These are phyloP conservation scores for Venturia carpophila DNA, from an alignment of 2,329 filamentous ascomycete genomes.

Conservation along the genomic window DNA sequence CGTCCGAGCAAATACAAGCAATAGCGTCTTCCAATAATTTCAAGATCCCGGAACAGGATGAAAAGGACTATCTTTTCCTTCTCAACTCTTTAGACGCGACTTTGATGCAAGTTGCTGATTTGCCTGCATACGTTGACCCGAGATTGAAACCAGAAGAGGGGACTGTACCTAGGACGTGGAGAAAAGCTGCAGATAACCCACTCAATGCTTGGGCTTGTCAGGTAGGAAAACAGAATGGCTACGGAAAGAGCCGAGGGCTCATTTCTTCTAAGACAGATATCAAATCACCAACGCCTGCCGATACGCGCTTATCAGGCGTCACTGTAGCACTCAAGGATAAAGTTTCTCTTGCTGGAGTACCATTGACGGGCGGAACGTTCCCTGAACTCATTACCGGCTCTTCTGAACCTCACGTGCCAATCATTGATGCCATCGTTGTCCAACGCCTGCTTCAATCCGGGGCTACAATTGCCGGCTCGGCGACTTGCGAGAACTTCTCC, in stretches of 20 bases:
- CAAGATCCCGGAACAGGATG: conserved; percentile 20
- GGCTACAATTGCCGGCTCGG: conserved; percentile 37
- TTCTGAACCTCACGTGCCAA: conserved; percentile 30
- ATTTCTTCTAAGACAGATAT: conserved; percentile 17
- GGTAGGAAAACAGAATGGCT: not conserved
- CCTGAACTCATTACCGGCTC: conserved; percentile 31
- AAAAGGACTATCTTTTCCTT: conserved; percentile 24
- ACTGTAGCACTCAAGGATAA: conserved; percentile 43
- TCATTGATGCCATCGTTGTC: conserved; percentile 40
- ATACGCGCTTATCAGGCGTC: conserved; percentile 24
- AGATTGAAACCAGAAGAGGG: conserved; percentile 22
- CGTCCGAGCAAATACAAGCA: conserved; percentile 6
- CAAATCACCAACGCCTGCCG: conserved; percentile 16
- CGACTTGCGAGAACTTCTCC: conserved; percentile 43
- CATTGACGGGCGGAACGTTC: conserved; percentile 38
- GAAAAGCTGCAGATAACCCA: conserved; percentile 21
- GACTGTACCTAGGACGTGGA: conserved; percentile 23
- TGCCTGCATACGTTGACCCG: conserved; percentile 24
- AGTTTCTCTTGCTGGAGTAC: conserved; percentile 39
- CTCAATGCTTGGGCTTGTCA: conserved; percentile 25
- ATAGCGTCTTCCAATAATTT: conserved; percentile 22
- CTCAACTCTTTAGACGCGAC: conserved; percentile 25
- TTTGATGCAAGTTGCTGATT: conserved; percentile 19
- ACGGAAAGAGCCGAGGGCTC: not conserved
- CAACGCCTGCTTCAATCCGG: conserved; percentile 37